Percentiles rank a stretch among this genome's conserved stretches.
Evolutionary conservation across 2,329 filamentous ascomycete genomes (phyloP).

Genomic region (Pseudogymnoascus sp.): DNA sequence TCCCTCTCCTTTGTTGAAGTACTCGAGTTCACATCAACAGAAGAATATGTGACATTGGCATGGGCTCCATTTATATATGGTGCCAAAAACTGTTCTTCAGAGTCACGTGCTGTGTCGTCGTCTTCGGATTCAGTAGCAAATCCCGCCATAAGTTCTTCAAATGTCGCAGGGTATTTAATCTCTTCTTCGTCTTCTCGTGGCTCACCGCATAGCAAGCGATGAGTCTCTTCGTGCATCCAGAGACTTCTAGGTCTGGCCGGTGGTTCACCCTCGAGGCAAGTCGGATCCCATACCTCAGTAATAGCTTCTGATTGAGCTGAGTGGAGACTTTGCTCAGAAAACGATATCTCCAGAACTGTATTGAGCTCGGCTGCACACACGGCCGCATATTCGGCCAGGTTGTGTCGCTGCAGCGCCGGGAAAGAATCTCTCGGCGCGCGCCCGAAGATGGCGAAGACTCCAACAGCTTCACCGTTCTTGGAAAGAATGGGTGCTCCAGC

Average conservation of each 20-base stretch:
- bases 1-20: not conserved
- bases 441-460: constrained; percentile 28
- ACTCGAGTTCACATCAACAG: not conserved
- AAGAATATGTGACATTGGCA: not conserved
- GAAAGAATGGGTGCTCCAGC: constrained; percentile 31
- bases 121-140: not conserved
- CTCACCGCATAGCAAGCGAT: not conserved
- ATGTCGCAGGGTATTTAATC: not conserved
- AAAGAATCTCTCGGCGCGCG: constrained; percentile 24
- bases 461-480: constrained; percentile 25
- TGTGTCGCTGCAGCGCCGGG: constrained; percentile 20
- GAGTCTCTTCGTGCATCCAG: not conserved
- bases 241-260: not conserved
- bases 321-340: not conserved
- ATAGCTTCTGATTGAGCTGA: not conserved
- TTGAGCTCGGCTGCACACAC: not conserved
- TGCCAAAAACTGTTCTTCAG: not conserved
- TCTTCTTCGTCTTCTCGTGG: not conserved
- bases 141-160: not conserved
- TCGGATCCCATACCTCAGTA: not conserved
- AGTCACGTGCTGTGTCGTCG: not conserved
- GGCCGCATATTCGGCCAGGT: constrained; percentile 25
- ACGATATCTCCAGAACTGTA: not conserved
- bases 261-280: not conserved
- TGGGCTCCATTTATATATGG: not conserved